Base-by-base conservation (phyloP, 352 stramenopile species). In the Globisporangium abappressorium region DNA sequence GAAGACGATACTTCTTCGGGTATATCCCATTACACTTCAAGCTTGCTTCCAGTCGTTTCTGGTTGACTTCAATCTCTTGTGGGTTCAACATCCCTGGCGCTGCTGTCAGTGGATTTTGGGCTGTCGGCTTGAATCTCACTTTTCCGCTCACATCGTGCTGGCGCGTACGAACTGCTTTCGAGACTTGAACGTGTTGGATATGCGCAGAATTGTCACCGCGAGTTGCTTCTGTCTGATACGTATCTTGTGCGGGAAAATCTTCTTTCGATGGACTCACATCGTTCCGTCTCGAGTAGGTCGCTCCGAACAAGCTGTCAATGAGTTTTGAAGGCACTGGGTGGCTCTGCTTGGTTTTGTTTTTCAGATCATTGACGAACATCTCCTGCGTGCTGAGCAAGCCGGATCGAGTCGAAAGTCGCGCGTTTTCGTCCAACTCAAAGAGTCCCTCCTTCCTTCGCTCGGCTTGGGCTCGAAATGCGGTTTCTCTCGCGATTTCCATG, bases 1-100 rank as follows among this genome's bases (percentile, higher is more conserved):
- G 72, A 20, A 92, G 76, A 2, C 90, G 87, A 64, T 96, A 96
- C 57, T 93, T 93, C 18, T 78, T 82, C 0, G 90, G 90, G 60
- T 93, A 97, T 58, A 71, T 76, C 5, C 89, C 88, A 69, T 87
- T 91, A 67, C 76, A 85, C 47, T 81, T 80, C 4, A 97, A 75
- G 57, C 81, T 87, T 18, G 75, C 72, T 66, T 85, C 72, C 3
- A 96, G 72, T 41, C 85, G 85, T 55, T 78, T 87, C 24, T 73
- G 75, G 72, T 94, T 92, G 26, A 87, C 62, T 64, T 79, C 74
- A 26, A 91, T 71, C 68, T 93, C 77, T 38, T 76, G 58, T 20
- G 41, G 5, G 22, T 36, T 72, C 33, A 72, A 12, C 12, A 34
- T 56, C 6, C 33, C 56, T 18, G 62, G 54, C 3, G 53, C 22